Conservation (phyloP, 805 yeast genomes). For the Lipomyces chichibuensis region DNA sequence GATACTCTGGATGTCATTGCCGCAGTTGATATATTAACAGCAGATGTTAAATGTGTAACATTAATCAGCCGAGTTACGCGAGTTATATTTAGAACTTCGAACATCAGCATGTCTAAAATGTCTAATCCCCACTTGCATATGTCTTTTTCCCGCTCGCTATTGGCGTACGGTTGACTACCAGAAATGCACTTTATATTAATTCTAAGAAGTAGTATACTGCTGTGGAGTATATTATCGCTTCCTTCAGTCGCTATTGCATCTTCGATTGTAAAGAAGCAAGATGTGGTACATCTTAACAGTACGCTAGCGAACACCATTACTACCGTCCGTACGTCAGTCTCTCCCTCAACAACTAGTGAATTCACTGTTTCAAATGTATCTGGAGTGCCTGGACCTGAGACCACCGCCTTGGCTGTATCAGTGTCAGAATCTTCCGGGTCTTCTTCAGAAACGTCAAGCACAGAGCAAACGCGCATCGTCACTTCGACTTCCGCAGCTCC, state of each 20-base stretch:
- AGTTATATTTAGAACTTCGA: background rate
- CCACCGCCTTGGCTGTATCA: background rate
- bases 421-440: background rate
- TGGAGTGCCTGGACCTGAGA: background rate
- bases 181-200: background rate
- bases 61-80: background rate
- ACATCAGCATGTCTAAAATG: background rate
- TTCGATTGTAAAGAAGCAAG: no score
- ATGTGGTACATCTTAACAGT: background rate
- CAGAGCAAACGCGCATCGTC: background rate
- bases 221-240: background rate
- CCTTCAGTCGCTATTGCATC: background rate
- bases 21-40: background rate
- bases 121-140: background rate
- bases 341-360: background rate
- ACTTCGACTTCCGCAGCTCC: constrained; percentile 36
- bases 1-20: background rate
- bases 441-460: background rate
- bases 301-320: background rate
- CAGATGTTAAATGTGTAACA: no score
- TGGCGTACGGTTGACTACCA: background rate
- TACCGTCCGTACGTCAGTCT: background rate
- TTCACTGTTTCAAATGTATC: background rate
- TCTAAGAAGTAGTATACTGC: background rate
- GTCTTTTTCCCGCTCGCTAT: background rate